phyloP scores from a whole-genome alignment of 1,139 yeast genomes.

The Saccharomyces hybrid region DNA sequence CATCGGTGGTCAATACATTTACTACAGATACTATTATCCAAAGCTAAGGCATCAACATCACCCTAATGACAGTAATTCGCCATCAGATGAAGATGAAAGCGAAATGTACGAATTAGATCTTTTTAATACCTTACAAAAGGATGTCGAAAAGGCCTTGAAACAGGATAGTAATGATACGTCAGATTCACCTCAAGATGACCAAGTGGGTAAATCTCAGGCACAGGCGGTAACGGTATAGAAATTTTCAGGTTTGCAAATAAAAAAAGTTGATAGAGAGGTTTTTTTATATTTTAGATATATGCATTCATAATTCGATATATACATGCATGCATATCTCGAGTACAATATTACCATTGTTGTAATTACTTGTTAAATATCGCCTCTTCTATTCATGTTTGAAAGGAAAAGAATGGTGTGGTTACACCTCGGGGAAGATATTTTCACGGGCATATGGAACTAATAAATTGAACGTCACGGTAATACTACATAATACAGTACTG shows the following conservation, averaged over 20 bases:
- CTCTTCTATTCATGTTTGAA: not conserved
- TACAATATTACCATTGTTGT: not conserved
- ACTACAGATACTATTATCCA: slow-evolving; percentile 39
- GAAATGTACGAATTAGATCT: not conserved
- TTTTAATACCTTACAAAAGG: not conserved
- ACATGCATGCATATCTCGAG: not conserved
- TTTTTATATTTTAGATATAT: not conserved
- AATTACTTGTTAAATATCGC: not conserved
- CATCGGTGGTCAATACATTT: slow-evolving; percentile 67
- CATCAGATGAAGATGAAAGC: not conserved
- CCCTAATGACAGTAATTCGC: not conserved
- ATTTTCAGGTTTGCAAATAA: not conserved
- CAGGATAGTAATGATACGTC: not conserved
- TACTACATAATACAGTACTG: not conserved
- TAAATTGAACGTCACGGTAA: not conserved
- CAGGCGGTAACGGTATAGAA: not conserved
- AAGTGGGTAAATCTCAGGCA: not conserved
- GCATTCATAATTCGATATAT: not conserved
- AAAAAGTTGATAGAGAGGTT: not conserved
- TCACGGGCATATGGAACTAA: not conserved
- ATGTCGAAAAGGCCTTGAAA: not conserved
- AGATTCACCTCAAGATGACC: not conserved
- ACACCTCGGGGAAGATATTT: not conserved
- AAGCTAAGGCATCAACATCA: not conserved
- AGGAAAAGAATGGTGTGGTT: not conserved